These are phyloP conservation scores for Leccinum pachyderme DNA, from an alignment of 1,284 basidiomycete species.

Conservation along the genomic window DNA sequence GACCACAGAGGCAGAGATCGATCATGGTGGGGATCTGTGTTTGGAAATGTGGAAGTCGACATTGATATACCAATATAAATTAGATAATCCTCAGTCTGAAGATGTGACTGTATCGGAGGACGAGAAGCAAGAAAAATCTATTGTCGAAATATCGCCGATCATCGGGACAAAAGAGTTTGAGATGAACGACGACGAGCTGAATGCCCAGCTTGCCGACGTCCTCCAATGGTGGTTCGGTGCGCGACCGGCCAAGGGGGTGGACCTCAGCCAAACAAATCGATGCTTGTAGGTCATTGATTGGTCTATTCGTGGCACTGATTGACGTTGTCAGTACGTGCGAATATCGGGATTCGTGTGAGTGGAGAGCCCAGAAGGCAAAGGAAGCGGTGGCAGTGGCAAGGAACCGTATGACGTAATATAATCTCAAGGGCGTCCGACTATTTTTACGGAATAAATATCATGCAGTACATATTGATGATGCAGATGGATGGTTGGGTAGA, in stretches of 20 bases:
- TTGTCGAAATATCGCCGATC: slow-evolving; percentile 39
- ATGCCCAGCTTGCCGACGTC: slow-evolving; percentile 53
- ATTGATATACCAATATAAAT: slow-evolving; percentile 2
- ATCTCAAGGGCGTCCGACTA: not conserved
- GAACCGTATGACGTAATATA: not conserved
- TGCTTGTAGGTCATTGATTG: slow-evolving; percentile 58
- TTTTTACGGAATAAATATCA: not conserved
- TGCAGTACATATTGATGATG: slow-evolving; percentile 11
- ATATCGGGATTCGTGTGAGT: slow-evolving; percentile 78
- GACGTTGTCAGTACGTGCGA: slow-evolving; percentile 68
- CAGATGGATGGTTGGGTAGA: slow-evolving; percentile 44
- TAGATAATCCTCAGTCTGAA: slow-evolving; percentile 5
- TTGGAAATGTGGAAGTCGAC: not conserved
- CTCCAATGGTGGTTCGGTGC: slow-evolving; percentile 76
- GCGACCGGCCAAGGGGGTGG: slow-evolving; percentile 67
- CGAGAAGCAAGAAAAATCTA: slow-evolving; percentile 10
- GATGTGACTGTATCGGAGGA: not conserved
- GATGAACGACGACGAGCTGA: slow-evolving; percentile 57
- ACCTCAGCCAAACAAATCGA: slow-evolving; percentile 54
- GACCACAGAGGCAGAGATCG: not conserved
- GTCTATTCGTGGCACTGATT: not conserved
- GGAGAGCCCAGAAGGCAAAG: slow-evolving; percentile 67
- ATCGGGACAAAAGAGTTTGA: slow-evolving; percentile 67
- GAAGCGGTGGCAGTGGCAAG: slow-evolving; percentile 35
- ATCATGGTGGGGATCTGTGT: slow-evolving; percentile 9